Base-by-base conservation (phyloP, 1,284 basidiomycete species). In the Cryptococcus floricola region DNA sequence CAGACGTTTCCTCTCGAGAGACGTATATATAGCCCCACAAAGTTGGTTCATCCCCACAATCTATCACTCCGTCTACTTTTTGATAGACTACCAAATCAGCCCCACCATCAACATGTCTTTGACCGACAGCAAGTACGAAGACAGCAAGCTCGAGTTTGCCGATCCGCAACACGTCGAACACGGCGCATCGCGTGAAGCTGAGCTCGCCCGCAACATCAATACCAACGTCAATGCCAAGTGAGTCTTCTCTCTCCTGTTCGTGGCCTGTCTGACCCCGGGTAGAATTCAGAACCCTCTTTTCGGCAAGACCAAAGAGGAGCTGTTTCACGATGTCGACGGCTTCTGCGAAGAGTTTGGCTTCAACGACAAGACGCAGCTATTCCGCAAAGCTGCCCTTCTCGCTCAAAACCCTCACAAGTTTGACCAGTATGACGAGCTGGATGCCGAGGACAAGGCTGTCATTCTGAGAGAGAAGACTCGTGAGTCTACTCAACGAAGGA, bases 301-400 rank as follows among this genome's bases (percentile, higher is more conserved):
- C 28, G 53, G 53, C 25, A 50, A 49, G 4, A 34, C 53, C 8
- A 55, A 55, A 18, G 42, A 13, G 5, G 39, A 41, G 14, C 48
- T 87, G 46, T 78, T 83, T 66, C 65, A 75, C 9, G 81, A 85
- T 54, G 85, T 81, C n/a, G 80, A 81, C 52, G 63, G 68, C 4
- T 87, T 87, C 67, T 83, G 83, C 13, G 71, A 78, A 47, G 70
- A 79, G 44, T 76, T 84, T 23, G 63, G 62, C 16, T 56, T 68
- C 18, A 37, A 52, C 14, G 55, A 61, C 19, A 67, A 83, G 13
- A 68, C 78, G 10, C 63, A 79, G 2, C 68, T 80, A 28, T 80
- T 86, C 64, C 69, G 77, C 62, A 84, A 84, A 69, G 86, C 82
- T 13, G 86, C 85, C 0, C 77, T 87, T 34, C 67, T 87, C 48